Evolutionary conservation across 768 basidiomycete species (phyloP).

Genomic region (Termitomyces sp.): DNA sequence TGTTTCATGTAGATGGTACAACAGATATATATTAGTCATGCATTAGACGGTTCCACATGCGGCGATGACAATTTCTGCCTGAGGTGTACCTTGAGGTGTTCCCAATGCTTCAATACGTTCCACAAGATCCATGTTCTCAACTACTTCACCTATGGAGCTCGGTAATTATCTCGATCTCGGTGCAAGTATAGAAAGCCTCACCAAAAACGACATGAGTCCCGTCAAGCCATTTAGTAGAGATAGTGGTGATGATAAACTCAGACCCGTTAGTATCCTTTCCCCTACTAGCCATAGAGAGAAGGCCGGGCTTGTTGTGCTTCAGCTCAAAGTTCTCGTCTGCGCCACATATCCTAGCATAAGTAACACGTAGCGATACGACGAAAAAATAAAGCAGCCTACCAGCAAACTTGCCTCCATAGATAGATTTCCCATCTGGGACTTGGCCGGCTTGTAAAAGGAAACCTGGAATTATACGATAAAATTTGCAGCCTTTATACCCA

Average conservation of each 20-base stretch:
- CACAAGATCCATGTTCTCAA: slow-evolving; percentile 60
- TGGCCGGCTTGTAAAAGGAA: slow-evolving; percentile 89
- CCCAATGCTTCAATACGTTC: slow-evolving; percentile 49
- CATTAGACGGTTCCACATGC: slow-evolving; percentile 13
- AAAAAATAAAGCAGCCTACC: slow-evolving; percentile 34
- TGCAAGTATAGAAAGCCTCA: slow-evolving; percentile 14
- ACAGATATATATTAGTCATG: not conserved
- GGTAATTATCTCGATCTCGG: not conserved
- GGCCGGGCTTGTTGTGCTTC: slow-evolving; percentile 60
- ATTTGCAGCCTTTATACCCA: slow-evolving; percentile 61
- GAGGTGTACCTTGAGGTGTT: slow-evolving; percentile 30
- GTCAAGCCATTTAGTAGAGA: slow-evolving; percentile 51
- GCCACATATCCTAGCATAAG: not conserved
- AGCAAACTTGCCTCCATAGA: slow-evolving; percentile 76
- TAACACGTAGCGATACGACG: slow-evolving; percentile 22
- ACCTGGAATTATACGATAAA: slow-evolving; percentile 71
- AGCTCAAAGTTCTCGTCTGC: slow-evolving; percentile 80
- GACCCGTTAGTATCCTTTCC: slow-evolving; percentile 78
- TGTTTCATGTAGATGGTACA: not conserved
- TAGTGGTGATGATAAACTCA: slow-evolving; percentile 82
- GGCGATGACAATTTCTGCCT: slow-evolving; percentile 49
- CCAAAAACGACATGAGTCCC: slow-evolving; percentile 34
- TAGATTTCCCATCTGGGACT: slow-evolving; percentile 77
- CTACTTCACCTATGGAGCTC: slow-evolving; percentile 45
- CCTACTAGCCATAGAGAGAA: slow-evolving; percentile 82